Conservation (phyloP, 139 green algal species). For the Asterochloris erici region DNA sequence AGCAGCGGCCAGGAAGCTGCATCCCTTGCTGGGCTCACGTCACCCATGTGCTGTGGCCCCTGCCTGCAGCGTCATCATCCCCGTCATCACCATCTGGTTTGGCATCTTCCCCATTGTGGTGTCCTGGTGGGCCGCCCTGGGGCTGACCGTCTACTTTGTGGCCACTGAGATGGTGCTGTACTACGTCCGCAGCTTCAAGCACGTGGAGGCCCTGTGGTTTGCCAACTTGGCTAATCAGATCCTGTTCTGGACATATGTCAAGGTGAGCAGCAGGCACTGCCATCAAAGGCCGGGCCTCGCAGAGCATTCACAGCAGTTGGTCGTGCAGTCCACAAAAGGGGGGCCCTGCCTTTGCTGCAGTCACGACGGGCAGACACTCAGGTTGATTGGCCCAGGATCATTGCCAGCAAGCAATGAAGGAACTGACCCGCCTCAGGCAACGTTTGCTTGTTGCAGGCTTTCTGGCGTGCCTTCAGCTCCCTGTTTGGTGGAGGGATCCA, state of each 20-base stretch:
- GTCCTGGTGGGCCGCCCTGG: conserved; percentile 48
- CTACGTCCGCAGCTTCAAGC: conserved; percentile 25
- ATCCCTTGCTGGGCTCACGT: no score
- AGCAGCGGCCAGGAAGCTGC: no score
- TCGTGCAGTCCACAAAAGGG: no score
- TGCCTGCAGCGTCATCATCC: no score
- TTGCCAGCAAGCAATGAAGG: no score
- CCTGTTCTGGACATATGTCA: conserved; percentile 58
- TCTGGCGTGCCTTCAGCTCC: conserved; percentile 38
- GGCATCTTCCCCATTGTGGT: conserved; percentile 65
- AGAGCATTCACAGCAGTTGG: no score
- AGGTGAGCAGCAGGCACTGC: conserved; percentile 4
- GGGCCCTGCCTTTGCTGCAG: no score
- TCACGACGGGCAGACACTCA: no score
- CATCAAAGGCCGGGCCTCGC: no score
- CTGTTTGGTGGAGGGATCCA: conserved; percentile 33
- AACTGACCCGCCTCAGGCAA: not conserved
- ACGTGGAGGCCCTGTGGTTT: conserved; percentile 50
- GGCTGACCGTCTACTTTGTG: conserved; percentile 52
- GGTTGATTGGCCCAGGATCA: no score
- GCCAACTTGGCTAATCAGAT: conserved; percentile 43
- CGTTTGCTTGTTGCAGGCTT: conserved; percentile 16
- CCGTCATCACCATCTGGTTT: conserved; percentile 39
- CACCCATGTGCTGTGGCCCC: no score
- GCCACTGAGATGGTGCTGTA: conserved; percentile 41